These are phyloP conservation scores for Stentor coeruleus DNA, from an alignment of 73 alveolate species.

Conservation along the genomic window DNA sequence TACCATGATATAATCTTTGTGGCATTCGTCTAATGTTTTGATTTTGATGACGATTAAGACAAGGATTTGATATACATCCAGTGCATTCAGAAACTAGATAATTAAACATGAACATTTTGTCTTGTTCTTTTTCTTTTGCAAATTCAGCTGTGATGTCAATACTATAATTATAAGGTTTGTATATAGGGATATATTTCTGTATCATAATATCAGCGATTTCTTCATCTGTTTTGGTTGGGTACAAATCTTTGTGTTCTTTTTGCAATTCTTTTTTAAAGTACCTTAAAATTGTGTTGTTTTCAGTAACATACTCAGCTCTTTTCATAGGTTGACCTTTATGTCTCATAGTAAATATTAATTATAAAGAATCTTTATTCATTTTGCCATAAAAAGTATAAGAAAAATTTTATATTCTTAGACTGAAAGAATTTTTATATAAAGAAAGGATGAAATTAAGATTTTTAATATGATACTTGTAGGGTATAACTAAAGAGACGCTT, in stretches of 20 bases:
- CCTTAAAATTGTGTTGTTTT: background rate
- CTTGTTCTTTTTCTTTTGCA: background rate
- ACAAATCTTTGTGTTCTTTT: background rate
- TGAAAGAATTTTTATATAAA: too few species aligned
- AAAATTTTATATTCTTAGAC: too few species aligned
- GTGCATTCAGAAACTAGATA: background rate
- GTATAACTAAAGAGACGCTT: too few species aligned
- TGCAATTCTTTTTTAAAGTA: background rate
- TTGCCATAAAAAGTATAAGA: too few species aligned
- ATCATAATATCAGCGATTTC: background rate
- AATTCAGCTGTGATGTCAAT: background rate
- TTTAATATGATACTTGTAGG: too few species aligned
- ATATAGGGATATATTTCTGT: background rate
- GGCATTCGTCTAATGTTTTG: background rate
- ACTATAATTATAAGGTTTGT: background rate
- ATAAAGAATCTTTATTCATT: too few species aligned
- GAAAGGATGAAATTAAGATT: too few species aligned
- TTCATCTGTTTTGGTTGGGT: background rate
- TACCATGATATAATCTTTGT: background rate
- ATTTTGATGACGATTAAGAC: background rate
- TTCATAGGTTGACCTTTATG: too few species aligned
- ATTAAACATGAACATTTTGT: background rate
- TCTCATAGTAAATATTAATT: too few species aligned
- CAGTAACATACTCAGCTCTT: background rate
- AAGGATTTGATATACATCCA: background rate